These are phyloP conservation scores for Lipomyces sp. DNA, from an alignment of 805 yeast species.

Conservation along the genomic window DNA sequence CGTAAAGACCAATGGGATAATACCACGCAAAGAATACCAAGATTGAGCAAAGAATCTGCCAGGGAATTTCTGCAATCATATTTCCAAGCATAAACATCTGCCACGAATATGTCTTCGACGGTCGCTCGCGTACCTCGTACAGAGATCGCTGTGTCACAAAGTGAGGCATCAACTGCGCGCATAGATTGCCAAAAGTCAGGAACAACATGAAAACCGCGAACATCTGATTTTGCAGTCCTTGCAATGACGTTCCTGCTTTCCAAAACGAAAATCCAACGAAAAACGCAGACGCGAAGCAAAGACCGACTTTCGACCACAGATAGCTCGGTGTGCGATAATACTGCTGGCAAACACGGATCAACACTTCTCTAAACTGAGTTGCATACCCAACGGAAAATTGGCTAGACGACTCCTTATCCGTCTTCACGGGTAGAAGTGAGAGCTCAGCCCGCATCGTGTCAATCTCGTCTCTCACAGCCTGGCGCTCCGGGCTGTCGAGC, in stretches of 20 bases:
- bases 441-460: conserved; percentile 61
- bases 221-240: conserved; percentile 80
- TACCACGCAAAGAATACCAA: conserved; percentile 55
- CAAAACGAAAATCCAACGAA: conserved; percentile 69
- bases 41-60: conserved; percentile 58
- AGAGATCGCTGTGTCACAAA: conserved; percentile 60
- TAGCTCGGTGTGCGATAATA: conserved; percentile 62
- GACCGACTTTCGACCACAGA: conserved; percentile 53
- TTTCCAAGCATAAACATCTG: conserved; percentile 58
- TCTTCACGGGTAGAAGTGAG: conserved; percentile 6
- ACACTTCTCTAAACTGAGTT: conserved; percentile 45
- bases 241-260: conserved; percentile 58
- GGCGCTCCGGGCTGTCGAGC: conserved; percentile 63
- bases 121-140: conserved; percentile 71
- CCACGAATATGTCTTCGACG: conserved; percentile 71
- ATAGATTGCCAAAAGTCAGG: conserved; percentile 52
- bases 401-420: conserved; percentile 31
- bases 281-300: conserved; percentile 52
- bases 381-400: conserved; percentile 51
- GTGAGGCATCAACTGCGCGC: conserved; percentile 62
- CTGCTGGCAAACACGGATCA: conserved; percentile 53
- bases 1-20: conserved; percentile 53
- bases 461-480: conserved; percentile 57
- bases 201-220: conserved; percentile 68
- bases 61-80: conserved; percentile 63